phyloP scores from a whole-genome alignment of 2,329 filamentous ascomycete genomes.

The Aureobasidium sp. region DNA sequence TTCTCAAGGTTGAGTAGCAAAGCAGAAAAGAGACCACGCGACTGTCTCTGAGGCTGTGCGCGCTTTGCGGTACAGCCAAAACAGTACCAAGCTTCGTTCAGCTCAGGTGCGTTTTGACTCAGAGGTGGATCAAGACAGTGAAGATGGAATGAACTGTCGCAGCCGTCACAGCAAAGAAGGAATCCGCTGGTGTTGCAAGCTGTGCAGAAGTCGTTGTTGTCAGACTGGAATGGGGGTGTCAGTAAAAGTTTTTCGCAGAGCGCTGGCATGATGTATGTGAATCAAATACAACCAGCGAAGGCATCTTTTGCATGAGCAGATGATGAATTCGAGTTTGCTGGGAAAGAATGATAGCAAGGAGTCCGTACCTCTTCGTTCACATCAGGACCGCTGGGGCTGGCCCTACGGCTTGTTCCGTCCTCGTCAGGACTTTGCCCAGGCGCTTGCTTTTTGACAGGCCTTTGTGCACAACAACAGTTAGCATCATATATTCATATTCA shows the following conservation, averaged over 20 bases:
- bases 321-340: constrained; percentile 28
- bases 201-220: constrained; percentile 87
- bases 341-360: constrained; percentile 32
- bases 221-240: constrained; percentile 31
- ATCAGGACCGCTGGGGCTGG: constrained; percentile 53
- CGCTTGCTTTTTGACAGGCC: constrained; percentile 67
- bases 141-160: constrained; percentile 83
- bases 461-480: constrained; percentile 29
- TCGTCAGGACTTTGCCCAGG: constrained; percentile 61
- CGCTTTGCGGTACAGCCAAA: constrained; percentile 53
- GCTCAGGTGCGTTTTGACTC: constrained; percentile 34
- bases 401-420: constrained; percentile 54
- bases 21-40: constrained; percentile 50
- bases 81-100: constrained; percentile 73
- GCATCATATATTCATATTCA: background rate
- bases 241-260: constrained; percentile 21
- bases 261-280: constrained; percentile 1
- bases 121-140: constrained; percentile 77
- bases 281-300: background rate
- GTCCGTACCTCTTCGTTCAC: constrained; percentile 47
- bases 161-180: constrained; percentile 89
- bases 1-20: constrained; percentile 46
- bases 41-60: constrained; percentile 26
- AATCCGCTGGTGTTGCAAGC: constrained; percentile 77
- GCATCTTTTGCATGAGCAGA: constrained; percentile 15